Evolutionary conservation across 2,329 filamentous ascomycete species (phyloP).

Genomic region (Orbilia ellipsospora): DNA sequence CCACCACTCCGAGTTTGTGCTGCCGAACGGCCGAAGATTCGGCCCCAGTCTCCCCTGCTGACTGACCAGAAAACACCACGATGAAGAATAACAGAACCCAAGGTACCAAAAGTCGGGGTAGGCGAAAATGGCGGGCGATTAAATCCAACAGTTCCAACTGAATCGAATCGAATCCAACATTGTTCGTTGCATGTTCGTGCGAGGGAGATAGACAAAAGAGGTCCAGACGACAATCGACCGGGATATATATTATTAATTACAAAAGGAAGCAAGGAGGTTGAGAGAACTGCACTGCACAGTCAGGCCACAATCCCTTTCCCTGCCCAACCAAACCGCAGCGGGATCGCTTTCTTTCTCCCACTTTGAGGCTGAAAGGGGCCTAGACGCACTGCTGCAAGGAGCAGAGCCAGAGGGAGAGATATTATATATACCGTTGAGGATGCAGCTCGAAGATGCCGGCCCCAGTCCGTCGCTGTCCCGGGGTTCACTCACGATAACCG

Average conservation of each 20-base stretch:
- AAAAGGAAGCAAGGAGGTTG: slow-evolving; percentile 7
- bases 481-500: slow-evolving; percentile 28
- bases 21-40: slow-evolving; percentile 21
- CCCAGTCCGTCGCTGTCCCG: slow-evolving; percentile 31
- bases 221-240: slow-evolving; percentile 27
- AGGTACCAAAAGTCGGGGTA: neutral
- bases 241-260: slow-evolving; percentile 23
- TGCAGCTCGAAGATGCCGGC: slow-evolving; percentile 46
- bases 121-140: neutral
- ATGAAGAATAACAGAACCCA: neutral
- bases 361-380: slow-evolving; percentile 48
- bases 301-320: slow-evolving; percentile 33
- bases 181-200: too few species aligned
- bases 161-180: neutral
- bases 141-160: neutral
- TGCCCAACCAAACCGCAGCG: slow-evolving; percentile 27
- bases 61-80: neutral
- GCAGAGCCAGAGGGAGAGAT: slow-evolving; percentile 3
- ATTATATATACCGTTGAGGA: slow-evolving; percentile 13
- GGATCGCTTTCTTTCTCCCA: slow-evolving; percentile 22
- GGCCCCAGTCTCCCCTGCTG: neutral
- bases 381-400: slow-evolving; percentile 23
- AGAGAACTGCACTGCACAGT: slow-evolving; percentile 5
- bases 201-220: neutral
- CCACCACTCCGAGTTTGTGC: slow-evolving; percentile 9